These are phyloP conservation scores for Pseudogymnoascus sp. DNA, from an alignment of 2,329 filamentous ascomycete genomes.

Conservation along the genomic window DNA sequence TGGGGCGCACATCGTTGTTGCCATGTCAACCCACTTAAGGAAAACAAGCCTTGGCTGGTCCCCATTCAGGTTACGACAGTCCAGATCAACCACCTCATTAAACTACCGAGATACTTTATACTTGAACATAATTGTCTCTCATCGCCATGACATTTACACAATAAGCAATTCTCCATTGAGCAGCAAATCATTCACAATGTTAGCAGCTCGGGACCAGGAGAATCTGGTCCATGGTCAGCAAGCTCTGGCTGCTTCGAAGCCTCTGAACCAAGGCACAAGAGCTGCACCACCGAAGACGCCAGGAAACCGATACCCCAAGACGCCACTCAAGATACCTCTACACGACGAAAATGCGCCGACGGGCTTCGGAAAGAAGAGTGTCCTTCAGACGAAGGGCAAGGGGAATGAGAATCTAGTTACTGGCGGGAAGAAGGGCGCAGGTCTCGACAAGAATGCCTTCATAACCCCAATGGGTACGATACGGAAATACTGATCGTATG, in stretches of 20 bases:
- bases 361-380: slow-evolving; percentile 52
- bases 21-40: slow-evolving; percentile 8
- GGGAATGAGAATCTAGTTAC: slow-evolving; percentile 52
- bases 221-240: slow-evolving; percentile 75
- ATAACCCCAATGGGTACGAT: slow-evolving; percentile 73
- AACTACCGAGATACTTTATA: slow-evolving; percentile 9
- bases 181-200: slow-evolving; percentile 47
- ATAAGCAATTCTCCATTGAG: slow-evolving; percentile 3
- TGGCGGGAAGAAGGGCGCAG: slow-evolving; percentile 44
- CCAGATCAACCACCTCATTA: slow-evolving; percentile 12
- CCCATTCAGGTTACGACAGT: slow-evolving; percentile 8
- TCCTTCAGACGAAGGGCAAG: slow-evolving; percentile 48
- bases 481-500: neutral
- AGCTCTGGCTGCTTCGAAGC: slow-evolving; percentile 63
- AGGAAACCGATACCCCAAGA: slow-evolving; percentile 69
- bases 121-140: neutral
- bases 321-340: slow-evolving; percentile 68
- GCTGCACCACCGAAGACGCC: slow-evolving; percentile 70
- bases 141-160: slow-evolving; percentile 1
- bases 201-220: slow-evolving; percentile 78
- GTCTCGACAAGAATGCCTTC: slow-evolving; percentile 57
- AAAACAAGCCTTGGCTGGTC: slow-evolving; percentile 11
- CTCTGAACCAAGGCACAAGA: slow-evolving; percentile 58
- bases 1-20: slow-evolving; percentile 2
- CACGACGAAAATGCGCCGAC: slow-evolving; percentile 79